phyloP scores from a whole-genome alignment of 768 basidiomycete genomes.

The Phaffia tasmanica region DNA sequence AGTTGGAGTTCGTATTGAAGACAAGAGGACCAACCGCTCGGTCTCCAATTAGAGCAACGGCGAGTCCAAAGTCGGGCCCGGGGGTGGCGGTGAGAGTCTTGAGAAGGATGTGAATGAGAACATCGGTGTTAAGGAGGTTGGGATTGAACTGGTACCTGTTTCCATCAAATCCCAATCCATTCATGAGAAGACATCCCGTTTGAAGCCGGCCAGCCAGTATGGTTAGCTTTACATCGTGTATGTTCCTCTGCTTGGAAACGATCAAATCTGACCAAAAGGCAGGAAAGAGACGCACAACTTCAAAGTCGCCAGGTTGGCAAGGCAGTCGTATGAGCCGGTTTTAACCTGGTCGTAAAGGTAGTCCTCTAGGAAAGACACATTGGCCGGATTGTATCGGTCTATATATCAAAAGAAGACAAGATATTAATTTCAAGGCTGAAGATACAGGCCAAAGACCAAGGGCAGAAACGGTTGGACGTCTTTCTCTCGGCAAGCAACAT shows the following conservation, averaged over 20 bases:
- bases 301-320: slow-evolving; percentile 87
- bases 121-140: slow-evolving; percentile 81
- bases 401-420: background rate
- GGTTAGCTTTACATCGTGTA: no score
- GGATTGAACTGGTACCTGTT: slow-evolving; percentile 90
- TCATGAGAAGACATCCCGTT: no score
- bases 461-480: background rate
- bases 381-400: slow-evolving; percentile 97
- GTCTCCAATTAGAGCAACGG: slow-evolving; percentile 55
- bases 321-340: slow-evolving; percentile 81
- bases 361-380: slow-evolving; percentile 85
- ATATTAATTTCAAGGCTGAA: background rate
- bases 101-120: slow-evolving; percentile 86
- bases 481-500: background rate
- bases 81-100: slow-evolving; percentile 77
- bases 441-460: background rate
- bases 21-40: slow-evolving; percentile 18
- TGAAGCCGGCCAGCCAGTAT: background rate
- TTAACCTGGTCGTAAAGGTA: slow-evolving; percentile 91
- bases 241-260: no score
- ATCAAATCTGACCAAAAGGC: background rate
- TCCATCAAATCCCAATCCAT: background rate
- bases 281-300: slow-evolving; percentile 55
- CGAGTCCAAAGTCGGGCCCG: slow-evolving; percentile 87
- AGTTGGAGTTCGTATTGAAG: background rate